A percentile compares a stretch with the other conserved stretches of the same genome.
Evolutionary conservation across 192 early-diverging fungal species (phyloP).

Genomic region (Coemansia sp.): DNA sequence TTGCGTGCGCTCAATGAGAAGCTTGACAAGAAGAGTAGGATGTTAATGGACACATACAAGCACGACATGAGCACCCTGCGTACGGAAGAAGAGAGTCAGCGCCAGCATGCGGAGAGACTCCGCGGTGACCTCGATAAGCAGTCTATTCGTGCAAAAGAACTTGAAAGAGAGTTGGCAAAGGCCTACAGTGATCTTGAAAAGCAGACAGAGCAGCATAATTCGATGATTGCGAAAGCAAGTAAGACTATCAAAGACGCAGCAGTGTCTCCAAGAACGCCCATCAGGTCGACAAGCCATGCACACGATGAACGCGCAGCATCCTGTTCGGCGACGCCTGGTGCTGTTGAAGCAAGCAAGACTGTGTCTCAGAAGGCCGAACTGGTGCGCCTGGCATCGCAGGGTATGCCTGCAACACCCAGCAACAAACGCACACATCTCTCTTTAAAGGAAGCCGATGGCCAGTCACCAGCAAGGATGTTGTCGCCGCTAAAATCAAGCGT

Average conservation of each 20-base stretch:
- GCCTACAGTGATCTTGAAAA: constrained; percentile 19
- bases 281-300: neutral
- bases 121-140: constrained; percentile 17
- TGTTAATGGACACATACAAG: constrained; percentile 47
- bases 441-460: constrained; percentile 6
- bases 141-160: neutral
- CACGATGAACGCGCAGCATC: neutral
- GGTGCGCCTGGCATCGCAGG: constrained; percentile 28
- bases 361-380: constrained; percentile 9
- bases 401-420: constrained; percentile 24
- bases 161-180: constrained; percentile 16
- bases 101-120: constrained; percentile 33
- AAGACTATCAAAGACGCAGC: constrained; percentile 2
- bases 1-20: constrained; percentile 28
- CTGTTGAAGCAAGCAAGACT: neutral
- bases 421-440: constrained; percentile 23
- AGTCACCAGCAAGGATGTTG: constrained; percentile 20
- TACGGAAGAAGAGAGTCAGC: constrained; percentile 40
- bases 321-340: no score
- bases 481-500: constrained; percentile 40
- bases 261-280: constrained; percentile 2
- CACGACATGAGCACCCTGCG: constrained; percentile 40
- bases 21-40: constrained; percentile 48
- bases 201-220: constrained; percentile 17
- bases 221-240: constrained; percentile 12